Base-by-base conservation (phyloP, 169 alveolate genomes). In the Cryptosporidium parvum region DNA sequence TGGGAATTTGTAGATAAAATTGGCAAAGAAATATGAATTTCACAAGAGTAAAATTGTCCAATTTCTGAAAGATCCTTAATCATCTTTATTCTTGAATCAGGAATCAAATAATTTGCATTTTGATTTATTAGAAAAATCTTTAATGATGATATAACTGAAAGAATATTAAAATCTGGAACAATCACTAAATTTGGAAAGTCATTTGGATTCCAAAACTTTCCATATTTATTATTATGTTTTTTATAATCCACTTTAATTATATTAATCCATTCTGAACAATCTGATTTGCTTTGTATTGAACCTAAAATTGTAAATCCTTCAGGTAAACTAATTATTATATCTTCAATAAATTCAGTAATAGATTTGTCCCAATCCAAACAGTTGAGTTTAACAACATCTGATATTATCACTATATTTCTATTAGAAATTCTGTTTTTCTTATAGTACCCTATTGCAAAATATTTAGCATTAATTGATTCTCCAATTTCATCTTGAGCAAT, bases 271-370 rank as follows among this genome's bases (percentile, higher is more conserved):
- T 80, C 73, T 4, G 26, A 35, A 23, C 56, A 37, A 48, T 80
- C 67, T 2, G 48, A 59, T 45, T 80, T 80, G 26, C 75, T 44
- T 21, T 80, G 51, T 44, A 80, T 37, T 4, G 26, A 21, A 14
- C 89, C 89, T 31, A 80, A 23, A 6, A 80, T 33, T n/a, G 73
- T 62, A 62, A 61, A 80, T 3, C 89, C 89, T 39, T 59, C 16
- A 37, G 89, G 89, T 23, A 80, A 42, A 21, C 75, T 42, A n/a
- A 59, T 67, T 37, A 62, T 42, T 6, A 80, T 42, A 62, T 80
- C 89, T 29, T 80, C 59, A 37, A 80, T 80, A 23, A 80, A 80
- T 23, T 62, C 75, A n/a, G 42, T 26, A 9, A 80, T 65, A 14
- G 73, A 31, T 80, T 42, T 65, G 42, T 80, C 68, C 89, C 89